A percentile compares a stretch with the other conserved stretches of the same genome.
Conservation (phyloP, 163 green algal genomes). For the Scenedesmus sp. region DNA sequence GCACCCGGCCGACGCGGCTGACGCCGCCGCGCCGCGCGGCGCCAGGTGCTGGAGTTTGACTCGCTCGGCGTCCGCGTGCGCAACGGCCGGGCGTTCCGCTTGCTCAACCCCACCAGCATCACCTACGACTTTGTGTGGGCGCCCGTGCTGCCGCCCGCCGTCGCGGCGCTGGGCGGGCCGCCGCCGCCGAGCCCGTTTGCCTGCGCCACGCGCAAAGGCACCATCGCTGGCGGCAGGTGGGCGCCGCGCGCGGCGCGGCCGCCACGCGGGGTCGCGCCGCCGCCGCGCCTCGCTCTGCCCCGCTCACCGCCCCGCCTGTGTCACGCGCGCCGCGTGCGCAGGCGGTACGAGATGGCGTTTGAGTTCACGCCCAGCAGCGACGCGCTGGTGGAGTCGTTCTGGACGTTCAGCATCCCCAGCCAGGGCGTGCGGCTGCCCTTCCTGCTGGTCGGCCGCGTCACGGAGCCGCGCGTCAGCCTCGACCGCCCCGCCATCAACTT, state of each 20-base stretch:
- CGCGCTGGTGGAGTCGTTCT: conserved; percentile 75
- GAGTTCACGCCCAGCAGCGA: conserved; percentile 72
- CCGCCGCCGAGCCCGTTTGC: conserved; percentile 37
- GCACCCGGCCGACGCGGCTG: no score
- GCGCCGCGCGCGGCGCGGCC: no score
- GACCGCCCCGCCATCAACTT: conserved; percentile 79
- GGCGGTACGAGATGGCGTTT: conserved; percentile 87
- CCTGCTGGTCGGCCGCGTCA: conserved; percentile 74
- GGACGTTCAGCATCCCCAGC: conserved; percentile 80
- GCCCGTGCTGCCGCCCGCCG: conserved; percentile 28
- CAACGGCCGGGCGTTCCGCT: conserved; percentile 82
- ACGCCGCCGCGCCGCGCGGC: no score
- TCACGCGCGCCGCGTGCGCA: conserved; percentile 25
- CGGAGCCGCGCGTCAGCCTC: conserved; percentile 74
- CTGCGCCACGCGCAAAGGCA: conserved; percentile 46
- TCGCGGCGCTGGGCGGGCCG: conserved; percentile 9
- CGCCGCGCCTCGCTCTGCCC: no score
- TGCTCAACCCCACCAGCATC: conserved; percentile 86
- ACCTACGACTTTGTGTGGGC: conserved; percentile 84
- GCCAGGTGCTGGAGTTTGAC: conserved; percentile 73
- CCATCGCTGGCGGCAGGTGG: conserved; percentile 57
- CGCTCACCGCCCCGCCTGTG: no score
- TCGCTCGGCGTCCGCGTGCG: conserved; percentile 73
- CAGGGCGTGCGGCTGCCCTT: conserved; percentile 78
- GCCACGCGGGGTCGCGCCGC: no score